Evolutionary conservation across 2,329 filamentous ascomycete species (phyloP).

Genomic region (Fusarium liriodendri): DNA sequence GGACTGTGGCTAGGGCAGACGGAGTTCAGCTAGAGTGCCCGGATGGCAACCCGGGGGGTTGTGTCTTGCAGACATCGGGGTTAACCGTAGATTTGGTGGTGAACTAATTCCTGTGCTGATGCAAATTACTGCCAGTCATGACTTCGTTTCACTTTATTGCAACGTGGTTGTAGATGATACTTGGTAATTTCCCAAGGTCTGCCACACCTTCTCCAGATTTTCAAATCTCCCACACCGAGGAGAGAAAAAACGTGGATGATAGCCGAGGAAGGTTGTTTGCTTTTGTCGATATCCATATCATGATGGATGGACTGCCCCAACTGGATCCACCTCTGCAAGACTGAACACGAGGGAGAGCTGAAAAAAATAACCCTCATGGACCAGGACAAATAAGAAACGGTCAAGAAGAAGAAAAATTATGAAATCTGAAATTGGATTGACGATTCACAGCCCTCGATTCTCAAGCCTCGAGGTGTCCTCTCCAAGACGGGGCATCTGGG

Average conservation of each 20-base stretch:
- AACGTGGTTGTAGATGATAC: conserved; percentile 15
- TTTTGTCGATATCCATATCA: conserved; percentile 9
- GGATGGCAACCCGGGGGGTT: conserved; percentile 23
- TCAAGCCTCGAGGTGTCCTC: conserved; percentile 19
- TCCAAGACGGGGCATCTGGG: conserved; percentile 38
- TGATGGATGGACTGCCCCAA: neutral
- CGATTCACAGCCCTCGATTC: conserved; percentile 23
- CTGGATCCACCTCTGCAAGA: conserved; percentile 20
- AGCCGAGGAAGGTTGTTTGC: conserved; percentile 27
- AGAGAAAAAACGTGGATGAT: conserved; percentile 2
- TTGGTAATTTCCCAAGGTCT: conserved; percentile 23
- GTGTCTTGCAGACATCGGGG: conserved; percentile 17
- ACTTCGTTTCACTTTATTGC: conserved; percentile 13
- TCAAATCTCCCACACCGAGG: neutral
- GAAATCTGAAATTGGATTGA: conserved; percentile 30
- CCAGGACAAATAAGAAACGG: conserved; percentile 12
- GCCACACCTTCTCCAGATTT: conserved; percentile 25
- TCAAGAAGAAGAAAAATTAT: neutral
- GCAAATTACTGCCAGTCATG: neutral
- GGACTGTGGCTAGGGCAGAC: conserved; percentile 31
- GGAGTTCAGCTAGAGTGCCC: conserved; percentile 19
- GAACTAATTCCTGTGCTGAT: neutral
- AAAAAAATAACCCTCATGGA: conserved; percentile 4
- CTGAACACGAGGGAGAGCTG: conserved; percentile 13
- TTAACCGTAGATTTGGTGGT: conserved; percentile 10